Evolutionary conservation across 352 stramenopile species (phyloP).

Genomic region (Phytophthora capsici): DNA sequence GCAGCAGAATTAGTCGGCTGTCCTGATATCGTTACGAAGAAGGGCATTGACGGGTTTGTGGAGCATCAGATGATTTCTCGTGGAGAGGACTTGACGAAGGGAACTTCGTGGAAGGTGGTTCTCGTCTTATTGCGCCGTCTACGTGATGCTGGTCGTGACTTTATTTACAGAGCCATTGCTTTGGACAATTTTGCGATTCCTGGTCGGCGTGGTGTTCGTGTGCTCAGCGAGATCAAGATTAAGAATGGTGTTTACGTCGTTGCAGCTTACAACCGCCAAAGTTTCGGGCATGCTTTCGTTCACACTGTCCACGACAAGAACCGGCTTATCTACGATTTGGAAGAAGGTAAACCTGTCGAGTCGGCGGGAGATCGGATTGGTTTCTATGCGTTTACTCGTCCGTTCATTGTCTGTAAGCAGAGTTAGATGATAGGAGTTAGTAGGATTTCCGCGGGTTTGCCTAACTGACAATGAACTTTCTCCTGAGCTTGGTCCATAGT

Average conservation of each 20-base stretch:
- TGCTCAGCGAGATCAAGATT: conserved; percentile 2
- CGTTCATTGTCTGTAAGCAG: conserved; percentile 1
- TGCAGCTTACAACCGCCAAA: conserved; percentile 8
- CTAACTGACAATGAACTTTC: conserved; percentile 9
- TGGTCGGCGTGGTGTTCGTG: conserved; percentile 4
- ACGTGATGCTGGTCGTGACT: conserved; percentile 8
- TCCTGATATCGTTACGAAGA: background rate
- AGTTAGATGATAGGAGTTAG: conserved; percentile 8
- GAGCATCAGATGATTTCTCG: too few relatives aligned
- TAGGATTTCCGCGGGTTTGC: conserved; percentile 9
- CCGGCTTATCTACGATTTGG: conserved; percentile 6
- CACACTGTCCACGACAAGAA: background rate
- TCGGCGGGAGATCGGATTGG: background rate
- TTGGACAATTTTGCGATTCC: conserved; percentile 3
- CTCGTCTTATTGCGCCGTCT: background rate
- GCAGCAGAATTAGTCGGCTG: background rate
- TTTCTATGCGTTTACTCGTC: background rate
- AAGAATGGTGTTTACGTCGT: background rate
- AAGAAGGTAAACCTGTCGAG: conserved; percentile 2
- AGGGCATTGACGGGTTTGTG: conserved; percentile 7
- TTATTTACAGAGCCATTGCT: conserved; percentile 11
- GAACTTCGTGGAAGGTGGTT: conserved; percentile 13
- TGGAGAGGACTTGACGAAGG: too few relatives aligned
- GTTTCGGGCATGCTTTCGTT: background rate
- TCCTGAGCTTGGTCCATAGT: too few relatives aligned